These are phyloP conservation scores for Chiua virens DNA, from an alignment of 768 basidiomycete genomes.

Conservation along the genomic window DNA sequence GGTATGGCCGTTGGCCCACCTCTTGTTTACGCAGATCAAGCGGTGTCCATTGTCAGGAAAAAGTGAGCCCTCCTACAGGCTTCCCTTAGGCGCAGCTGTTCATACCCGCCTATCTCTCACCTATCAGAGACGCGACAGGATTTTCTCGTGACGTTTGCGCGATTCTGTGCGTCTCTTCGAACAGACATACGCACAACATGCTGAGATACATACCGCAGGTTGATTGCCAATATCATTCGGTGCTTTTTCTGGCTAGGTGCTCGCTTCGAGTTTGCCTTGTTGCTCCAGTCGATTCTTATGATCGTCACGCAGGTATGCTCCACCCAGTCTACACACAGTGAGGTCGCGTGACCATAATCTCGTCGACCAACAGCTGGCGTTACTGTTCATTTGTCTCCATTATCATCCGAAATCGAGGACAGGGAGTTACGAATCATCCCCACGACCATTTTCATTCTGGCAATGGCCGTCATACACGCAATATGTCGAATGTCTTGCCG, in stretches of 20 bases:
- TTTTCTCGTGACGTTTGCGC: slow-evolving; percentile 88
- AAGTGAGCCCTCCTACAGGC: slow-evolving; percentile 42
- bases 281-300: slow-evolving; percentile 85
- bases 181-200: not conserved
- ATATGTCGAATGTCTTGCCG: slow-evolving; percentile 81
- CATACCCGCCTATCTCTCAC: slow-evolving; percentile 4
- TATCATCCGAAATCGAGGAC: slow-evolving; percentile 63
- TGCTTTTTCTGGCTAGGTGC: slow-evolving; percentile 91
- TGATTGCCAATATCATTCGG: slow-evolving; percentile 82
- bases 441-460: slow-evolving; percentile 78
- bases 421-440: slow-evolving; percentile 57
- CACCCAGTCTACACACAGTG: slow-evolving; percentile 2
- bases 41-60: slow-evolving; percentile 76
- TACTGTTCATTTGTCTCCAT: slow-evolving; percentile 79
- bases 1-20: slow-evolving; percentile 88
- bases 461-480: slow-evolving; percentile 79
- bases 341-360: slow-evolving; percentile 19
- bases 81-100: slow-evolving; percentile 2
- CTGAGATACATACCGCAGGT: slow-evolving; percentile 38
- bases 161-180: slow-evolving; percentile 54
- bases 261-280: slow-evolving; percentile 71
- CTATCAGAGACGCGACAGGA: slow-evolving; percentile 71
- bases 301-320: slow-evolving; percentile 71
- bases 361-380: slow-evolving; percentile 52
- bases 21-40: slow-evolving; percentile 82